A percentile compares a stretch with the other conserved stretches of the same genome.
These are phyloP conservation scores for Nakaseomyces delphensis DNA, from an alignment of 1,139 yeast species.

Conservation along the genomic window DNA sequence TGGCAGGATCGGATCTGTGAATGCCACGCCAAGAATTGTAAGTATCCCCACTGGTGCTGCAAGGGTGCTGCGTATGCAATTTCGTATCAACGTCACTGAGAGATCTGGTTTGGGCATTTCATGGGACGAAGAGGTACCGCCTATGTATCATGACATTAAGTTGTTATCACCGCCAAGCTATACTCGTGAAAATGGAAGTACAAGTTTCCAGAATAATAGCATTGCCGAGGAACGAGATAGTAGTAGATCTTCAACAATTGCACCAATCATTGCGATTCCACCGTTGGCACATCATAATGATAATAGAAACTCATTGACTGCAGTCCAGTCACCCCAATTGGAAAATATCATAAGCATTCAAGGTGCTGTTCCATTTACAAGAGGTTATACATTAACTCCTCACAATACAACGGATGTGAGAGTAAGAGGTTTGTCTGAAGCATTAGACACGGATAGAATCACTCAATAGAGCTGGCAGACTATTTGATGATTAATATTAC, in stretches of 20 bases:
- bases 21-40: conserved; percentile 28
- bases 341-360: conserved; percentile 27
- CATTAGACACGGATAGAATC: conserved; percentile 28
- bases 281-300: conserved; percentile 19
- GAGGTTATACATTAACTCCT: conserved; percentile 26
- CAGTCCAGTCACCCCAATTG: conserved; percentile 24
- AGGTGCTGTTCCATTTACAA: conserved; percentile 25
- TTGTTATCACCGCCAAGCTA: conserved; percentile 76
- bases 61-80: conserved; percentile 88
- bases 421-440: conserved; percentile 20
- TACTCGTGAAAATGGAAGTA: conserved; percentile 11
- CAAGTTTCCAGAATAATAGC: conserved; percentile 5
- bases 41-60: conserved; percentile 94
- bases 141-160: conserved; percentile 78
- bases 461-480: conserved; percentile 20
- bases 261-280: conserved; percentile 10
- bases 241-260: conserved; percentile 1
- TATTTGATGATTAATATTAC: not conserved
- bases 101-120: conserved; percentile 93
- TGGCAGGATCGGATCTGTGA: conserved; percentile 7
- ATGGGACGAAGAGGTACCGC: conserved; percentile 99
- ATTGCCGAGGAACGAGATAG: conserved; percentile 7
- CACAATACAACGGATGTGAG: conserved; percentile 24
- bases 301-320: conserved; percentile 13
- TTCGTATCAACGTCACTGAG: conserved; percentile 70